phyloP scores from a whole-genome alignment of 176 grass and related monocot species.

The Eleusine coracana region DNA sequence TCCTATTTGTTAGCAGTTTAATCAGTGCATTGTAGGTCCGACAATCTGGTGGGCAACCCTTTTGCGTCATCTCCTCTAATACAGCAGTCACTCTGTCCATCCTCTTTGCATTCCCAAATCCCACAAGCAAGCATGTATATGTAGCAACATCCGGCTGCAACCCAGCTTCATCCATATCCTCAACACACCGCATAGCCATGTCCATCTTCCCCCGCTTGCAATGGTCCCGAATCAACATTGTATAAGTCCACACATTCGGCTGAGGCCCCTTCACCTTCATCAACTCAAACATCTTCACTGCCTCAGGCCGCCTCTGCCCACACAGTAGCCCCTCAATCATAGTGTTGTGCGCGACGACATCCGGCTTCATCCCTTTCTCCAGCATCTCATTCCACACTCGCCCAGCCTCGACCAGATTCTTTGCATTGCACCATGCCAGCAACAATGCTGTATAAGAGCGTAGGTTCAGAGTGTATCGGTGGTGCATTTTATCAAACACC shows the following conservation, averaged over 20 bases:
- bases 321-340: conserved; percentile 79
- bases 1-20: conserved; percentile 80
- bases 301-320: conserved; percentile 72
- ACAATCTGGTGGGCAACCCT: conserved; percentile 64
- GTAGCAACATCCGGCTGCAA: conserved; percentile 57
- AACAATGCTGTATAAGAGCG: conserved; percentile 68
- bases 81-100: conserved; percentile 79
- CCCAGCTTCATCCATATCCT: conserved; percentile 63
- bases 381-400: conserved; percentile 88
- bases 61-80: conserved; percentile 67
- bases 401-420: conserved; percentile 74
- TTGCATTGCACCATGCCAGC: conserved; percentile 76
- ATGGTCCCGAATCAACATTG: conserved; percentile 67
- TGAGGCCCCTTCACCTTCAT: conserved; percentile 89
- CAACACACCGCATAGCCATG: conserved; percentile 61
- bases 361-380: conserved; percentile 70
- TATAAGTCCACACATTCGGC: conserved; percentile 79
- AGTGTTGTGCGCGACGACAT: conserved; percentile 76
- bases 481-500: conserved; percentile 72
- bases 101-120: conserved; percentile 72
- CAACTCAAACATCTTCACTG: conserved; percentile 86
- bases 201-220: conserved; percentile 91
- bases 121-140: conserved; percentile 85
- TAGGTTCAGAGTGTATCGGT: conserved; percentile 56
- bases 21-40: conserved; percentile 80